Base-by-base conservation (phyloP, 306 rosid genomes). In the Sesbania bispinosa region DNA sequence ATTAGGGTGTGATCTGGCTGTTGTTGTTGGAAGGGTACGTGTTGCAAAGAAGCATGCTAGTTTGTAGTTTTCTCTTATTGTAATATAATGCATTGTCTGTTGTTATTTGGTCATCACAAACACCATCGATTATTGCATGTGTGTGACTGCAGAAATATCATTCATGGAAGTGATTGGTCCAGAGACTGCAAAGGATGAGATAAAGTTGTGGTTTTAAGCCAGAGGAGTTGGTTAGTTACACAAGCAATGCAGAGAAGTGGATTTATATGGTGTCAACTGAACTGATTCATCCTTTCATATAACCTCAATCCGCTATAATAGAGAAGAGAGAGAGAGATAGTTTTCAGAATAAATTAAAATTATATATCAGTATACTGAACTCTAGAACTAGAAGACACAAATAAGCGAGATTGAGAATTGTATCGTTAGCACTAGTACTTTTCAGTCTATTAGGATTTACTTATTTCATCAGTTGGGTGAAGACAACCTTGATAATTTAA, bases 141-240 rank as follows among this genome's bases (percentile, higher is more conserved):
- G 6, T 30, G 11, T 67, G 55, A 67, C 33, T 69, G 69, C 79
- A 94, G 99, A 77, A 94, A 94, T 58, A 89, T 94, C 86, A 94
- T 94, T 75, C 99, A 91, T 74, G 99, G 99, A 7, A 94, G 99
- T 15, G 99, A 91, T n/a, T 83, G 97, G 92, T 41, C 99, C 91
- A 2, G 92, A 91, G 81, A 94, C 97, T 46, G 96, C 99, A 3
- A 86, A 88, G 76, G 91, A 91, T 15, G 99, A 94, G 78, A 94
- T 94, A 43, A 82, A 71, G 13, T 73, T 94, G 81, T 94, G 99
- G 99, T 94, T 94, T n/a, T 81, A 83, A 85, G 79, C 90, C 96
- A 67, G 88, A 88, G 39, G 97, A 94, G 76, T 79, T 94, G 83
- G 93, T 94, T 60, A 79, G 75, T 54, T 94, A 82, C 88, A 89